These are phyloP conservation scores for Exophiala alcalophila DNA, from an alignment of 2,329 filamentous ascomycete genomes.

Conservation along the genomic window DNA sequence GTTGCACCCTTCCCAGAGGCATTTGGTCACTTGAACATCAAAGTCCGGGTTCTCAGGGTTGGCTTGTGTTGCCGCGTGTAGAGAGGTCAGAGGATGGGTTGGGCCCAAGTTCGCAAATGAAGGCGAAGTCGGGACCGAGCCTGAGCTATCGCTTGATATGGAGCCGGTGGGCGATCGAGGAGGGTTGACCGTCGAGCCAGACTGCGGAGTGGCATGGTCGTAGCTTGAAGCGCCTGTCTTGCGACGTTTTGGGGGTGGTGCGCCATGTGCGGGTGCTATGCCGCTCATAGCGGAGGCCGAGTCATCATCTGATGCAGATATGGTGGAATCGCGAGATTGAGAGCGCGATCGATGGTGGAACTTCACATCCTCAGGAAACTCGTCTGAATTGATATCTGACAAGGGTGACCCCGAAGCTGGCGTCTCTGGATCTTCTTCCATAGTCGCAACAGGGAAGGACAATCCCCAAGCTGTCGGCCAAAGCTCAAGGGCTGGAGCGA, in stretches of 20 bases:
- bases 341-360: conserved; percentile 50
- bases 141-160: conserved; percentile 86
- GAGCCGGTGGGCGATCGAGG: conserved; percentile 58
- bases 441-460: conserved; percentile 3
- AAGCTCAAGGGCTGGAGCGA: too few relatives aligned
- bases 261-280: conserved; percentile 33
- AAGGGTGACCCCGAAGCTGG: conserved; percentile 60
- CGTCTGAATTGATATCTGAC: conserved; percentile 62
- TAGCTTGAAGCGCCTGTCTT: conserved; percentile 45
- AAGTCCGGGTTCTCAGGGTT: conserved; percentile 32
- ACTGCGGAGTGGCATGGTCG: conserved; percentile 52
- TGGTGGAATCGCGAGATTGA: conserved; percentile 35
- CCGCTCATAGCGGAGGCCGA: conserved; percentile 24
- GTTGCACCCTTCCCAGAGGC: conserved; percentile 73
- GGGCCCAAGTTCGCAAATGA: conserved; percentile 57
- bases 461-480: too few relatives aligned
- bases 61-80: conserved; percentile 34
- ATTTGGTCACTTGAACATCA: conserved; percentile 65
- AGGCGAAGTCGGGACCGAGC: conserved; percentile 73
- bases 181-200: conserved; percentile 33
- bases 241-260: conserved; percentile 50
- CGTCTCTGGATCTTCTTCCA: conserved; percentile 36
- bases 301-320: conserved; percentile 35
- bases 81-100: conserved; percentile 35
- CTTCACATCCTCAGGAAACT: conserved; percentile 59